phyloP scores from a whole-genome alignment of 176 grass and related monocot genomes.

The Rhynchospora pubera region DNA sequence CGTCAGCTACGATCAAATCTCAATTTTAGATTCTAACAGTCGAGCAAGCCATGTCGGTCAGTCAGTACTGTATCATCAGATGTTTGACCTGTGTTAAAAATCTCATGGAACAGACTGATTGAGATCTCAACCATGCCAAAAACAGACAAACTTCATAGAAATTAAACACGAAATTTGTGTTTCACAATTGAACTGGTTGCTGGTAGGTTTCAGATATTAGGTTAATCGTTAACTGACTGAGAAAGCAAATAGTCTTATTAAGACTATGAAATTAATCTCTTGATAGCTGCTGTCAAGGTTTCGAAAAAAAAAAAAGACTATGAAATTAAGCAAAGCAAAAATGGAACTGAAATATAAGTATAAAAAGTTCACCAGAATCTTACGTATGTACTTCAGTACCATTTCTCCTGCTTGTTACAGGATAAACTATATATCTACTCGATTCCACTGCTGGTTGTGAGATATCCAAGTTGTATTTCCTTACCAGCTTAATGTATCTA shows the following conservation, averaged over 20 bases:
- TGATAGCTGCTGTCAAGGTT: too few species aligned
- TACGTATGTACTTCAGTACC: slow-evolving; percentile 34
- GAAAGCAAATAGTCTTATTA: neutral
- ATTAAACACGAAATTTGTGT: neutral
- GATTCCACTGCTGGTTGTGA: slow-evolving; percentile 35
- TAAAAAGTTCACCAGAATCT: neutral
- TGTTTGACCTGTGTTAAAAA: neutral
- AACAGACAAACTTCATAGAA: neutral
- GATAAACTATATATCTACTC: slow-evolving; percentile 8
- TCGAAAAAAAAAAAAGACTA: too few species aligned
- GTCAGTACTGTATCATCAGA: neutral
- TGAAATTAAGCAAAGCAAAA: neutral
- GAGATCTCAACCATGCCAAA: neutral
- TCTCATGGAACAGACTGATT: neutral
- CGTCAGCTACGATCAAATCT: too few species aligned
- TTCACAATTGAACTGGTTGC: neutral
- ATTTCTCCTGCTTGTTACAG: slow-evolving; percentile 21
- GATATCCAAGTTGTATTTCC: slow-evolving; percentile 34
- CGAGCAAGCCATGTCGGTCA: too few species aligned
- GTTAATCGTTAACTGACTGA: neutral
- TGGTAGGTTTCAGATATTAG: neutral
- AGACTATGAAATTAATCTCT: too few species aligned
- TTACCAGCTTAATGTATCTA: slow-evolving; percentile 38
- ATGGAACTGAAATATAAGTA: neutral
- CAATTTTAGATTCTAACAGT: too few species aligned